phyloP scores from a whole-genome alignment of 75 land plant genomes.

The Ceratopteris richardii region DNA sequence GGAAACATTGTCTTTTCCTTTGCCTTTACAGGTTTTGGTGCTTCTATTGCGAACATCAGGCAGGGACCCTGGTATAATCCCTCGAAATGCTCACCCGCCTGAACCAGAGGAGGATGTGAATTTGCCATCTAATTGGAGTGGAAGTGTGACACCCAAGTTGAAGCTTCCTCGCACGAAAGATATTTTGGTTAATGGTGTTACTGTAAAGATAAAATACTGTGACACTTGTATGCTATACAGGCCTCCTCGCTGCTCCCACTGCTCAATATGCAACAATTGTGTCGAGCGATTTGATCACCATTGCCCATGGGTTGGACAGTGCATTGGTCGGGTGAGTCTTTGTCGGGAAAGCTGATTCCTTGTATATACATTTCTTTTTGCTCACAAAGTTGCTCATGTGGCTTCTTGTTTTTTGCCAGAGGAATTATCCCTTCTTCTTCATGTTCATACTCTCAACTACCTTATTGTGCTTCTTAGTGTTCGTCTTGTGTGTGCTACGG shows the following conservation, averaged over 20 bases:
- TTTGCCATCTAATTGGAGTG: slow-evolving; percentile 16
- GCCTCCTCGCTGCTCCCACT: slow-evolving; percentile 49
- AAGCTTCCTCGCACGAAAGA: slow-evolving; percentile 42
- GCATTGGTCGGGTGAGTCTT: slow-evolving; percentile 49
- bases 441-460: slow-evolving; percentile 62
- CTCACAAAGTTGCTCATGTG: too few species aligned
- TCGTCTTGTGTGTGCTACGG: slow-evolving; percentile 48
- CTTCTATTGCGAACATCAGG: slow-evolving; percentile 38
- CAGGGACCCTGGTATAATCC: slow-evolving; percentile 61
- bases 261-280: slow-evolving; percentile 53
- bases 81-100: slow-evolving; percentile 36
- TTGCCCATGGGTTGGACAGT: slow-evolving; percentile 80
- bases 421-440: slow-evolving; percentile 67
- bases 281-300: slow-evolving; percentile 69
- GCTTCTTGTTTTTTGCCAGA: slow-evolving; percentile 30
- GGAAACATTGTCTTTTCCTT: not conserved
- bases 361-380: too few species aligned
- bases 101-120: slow-evolving; percentile 23
- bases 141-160: slow-evolving; percentile 7
- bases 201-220: slow-evolving; percentile 56
- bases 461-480: slow-evolving; percentile 47
- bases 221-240: slow-evolving; percentile 68
- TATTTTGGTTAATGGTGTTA: slow-evolving; percentile 46
- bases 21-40: slow-evolving; percentile 12
- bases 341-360: too few species aligned